A percentile compares a stretch with the other conserved stretches of the same genome.
phyloP scores from a whole-genome alignment of 208 protist genomes.

The Crithidia bombi region DNA sequence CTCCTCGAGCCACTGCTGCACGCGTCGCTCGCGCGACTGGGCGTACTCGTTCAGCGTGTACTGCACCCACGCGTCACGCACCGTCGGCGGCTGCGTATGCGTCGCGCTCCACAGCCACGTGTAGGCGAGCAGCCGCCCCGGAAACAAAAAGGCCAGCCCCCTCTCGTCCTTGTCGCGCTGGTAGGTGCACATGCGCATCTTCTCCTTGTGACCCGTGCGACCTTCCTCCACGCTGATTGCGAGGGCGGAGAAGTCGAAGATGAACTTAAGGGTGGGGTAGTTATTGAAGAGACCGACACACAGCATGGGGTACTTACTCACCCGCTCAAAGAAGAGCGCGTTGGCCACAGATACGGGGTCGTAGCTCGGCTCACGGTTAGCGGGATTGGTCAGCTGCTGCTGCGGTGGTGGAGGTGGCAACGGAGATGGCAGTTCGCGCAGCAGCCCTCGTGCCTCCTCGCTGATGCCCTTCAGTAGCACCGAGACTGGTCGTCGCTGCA shows the following conservation, averaged over 20 bases:
- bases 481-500: conserved; percentile 11
- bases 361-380: neutral
- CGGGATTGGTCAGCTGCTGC: neutral
- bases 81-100: conserved; percentile 32
- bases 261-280: conserved; percentile 71
- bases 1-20: conserved; percentile 47
- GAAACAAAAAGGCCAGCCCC: conserved; percentile 43
- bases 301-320: conserved; percentile 34
- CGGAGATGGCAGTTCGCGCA: conserved; percentile 10
- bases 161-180: conserved; percentile 40
- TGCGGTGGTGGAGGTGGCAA: neutral
- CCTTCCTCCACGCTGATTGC: conserved; percentile 20
- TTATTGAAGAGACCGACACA: conserved; percentile 61
- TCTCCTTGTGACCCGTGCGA: conserved; percentile 4
- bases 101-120: conserved; percentile 46
- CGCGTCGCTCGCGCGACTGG: conserved; percentile 48
- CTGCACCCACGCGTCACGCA: conserved; percentile 61
- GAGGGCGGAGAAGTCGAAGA: conserved; percentile 64
- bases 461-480: conserved; percentile 12
- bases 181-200: conserved; percentile 43
- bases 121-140: conserved; percentile 45
- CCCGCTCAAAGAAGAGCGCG: conserved; percentile 47
- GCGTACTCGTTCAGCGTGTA: conserved; percentile 57
- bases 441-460: conserved; percentile 19
- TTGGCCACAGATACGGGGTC: conserved; percentile 23